Base-by-base conservation (phyloP, 1,139 yeast species). In the Geotrichum aggregatum region DNA sequence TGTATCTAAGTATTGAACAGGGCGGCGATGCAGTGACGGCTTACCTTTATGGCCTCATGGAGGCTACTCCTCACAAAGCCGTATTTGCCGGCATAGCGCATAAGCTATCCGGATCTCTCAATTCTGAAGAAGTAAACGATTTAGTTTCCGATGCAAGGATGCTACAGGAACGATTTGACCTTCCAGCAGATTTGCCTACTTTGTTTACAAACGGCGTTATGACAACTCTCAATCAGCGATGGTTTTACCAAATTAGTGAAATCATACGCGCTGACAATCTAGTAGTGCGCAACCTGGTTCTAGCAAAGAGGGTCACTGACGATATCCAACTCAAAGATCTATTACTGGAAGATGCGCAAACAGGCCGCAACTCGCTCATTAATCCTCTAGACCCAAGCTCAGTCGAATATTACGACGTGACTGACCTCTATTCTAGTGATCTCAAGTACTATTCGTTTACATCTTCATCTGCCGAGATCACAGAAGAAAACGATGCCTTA, bases 191-290 rank as follows among this genome's bases (percentile, higher is more conserved):
- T 2, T 64, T 68, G 1, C 83, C 91, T 0, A 69, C 79, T 0
- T 71, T 87, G 3, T 76, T 88, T 50, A 79, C 82, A 40, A 87
- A 92, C 66, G 98, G 98, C 42, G 80, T 83, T 1, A 75, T 87
- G 10, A 63, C 70, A 11, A 66, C 68, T 8, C 63, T 74, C 34
- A 55, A 69, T 34, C 74, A 71, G 19, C 66, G 68, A 42, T 72
- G 80, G 73, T 71, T 79, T 42, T 67, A 73, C 14, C 65, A 66
- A 2, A 67, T 66, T 7, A 61, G 69, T n/a, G 60, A 61, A 1
- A 54, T 61, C 10, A 69, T 76, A 44, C 60, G 65, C 1, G 49
- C 59, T 1, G 73, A 70, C 40, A 58, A 63, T 5, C 65, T 62
- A 3, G 50, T 56, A 13, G 52, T 72, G 22, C 60, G 60, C 44